Evolutionary conservation across 495 filamentous ascomycete species (phyloP).

Genomic region (Xylaria flabelliformis): DNA sequence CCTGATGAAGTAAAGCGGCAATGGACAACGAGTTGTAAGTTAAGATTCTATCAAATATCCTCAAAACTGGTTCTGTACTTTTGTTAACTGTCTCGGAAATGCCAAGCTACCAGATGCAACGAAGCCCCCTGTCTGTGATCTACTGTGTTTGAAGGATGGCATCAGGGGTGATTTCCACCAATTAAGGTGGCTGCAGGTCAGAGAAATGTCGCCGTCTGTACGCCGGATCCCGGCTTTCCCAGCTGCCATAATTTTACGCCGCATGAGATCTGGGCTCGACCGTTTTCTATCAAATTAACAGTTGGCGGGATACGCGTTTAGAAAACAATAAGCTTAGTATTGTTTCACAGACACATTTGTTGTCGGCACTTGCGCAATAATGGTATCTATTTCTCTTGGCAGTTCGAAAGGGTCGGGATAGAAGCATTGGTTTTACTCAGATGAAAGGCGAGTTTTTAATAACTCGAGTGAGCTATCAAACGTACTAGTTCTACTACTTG

Average conservation of each 20-base stretch:
- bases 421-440: neutral
- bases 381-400: neutral
- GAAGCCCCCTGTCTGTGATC: neutral
- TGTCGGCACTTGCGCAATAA: neutral
- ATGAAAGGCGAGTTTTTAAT: neutral
- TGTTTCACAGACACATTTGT: neutral
- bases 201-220: neutral
- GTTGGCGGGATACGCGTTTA: neutral
- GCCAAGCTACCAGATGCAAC: neutral
- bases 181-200: neutral
- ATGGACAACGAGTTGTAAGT: neutral
- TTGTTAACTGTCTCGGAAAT: neutral
- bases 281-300: neutral
- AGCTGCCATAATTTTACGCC: neutral
- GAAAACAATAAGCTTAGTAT: neutral
- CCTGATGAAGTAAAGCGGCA: neutral
- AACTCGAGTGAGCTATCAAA: neutral
- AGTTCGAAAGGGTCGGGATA: neutral
- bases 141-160: neutral
- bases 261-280: neutral
- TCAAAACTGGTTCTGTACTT: neutral
- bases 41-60: neutral
- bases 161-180: neutral
- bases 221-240: neutral
- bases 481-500: neutral